These are phyloP conservation scores for Dipteronia dyeriana DNA, from an alignment of 345 rosid genomes.

Conservation along the genomic window DNA sequence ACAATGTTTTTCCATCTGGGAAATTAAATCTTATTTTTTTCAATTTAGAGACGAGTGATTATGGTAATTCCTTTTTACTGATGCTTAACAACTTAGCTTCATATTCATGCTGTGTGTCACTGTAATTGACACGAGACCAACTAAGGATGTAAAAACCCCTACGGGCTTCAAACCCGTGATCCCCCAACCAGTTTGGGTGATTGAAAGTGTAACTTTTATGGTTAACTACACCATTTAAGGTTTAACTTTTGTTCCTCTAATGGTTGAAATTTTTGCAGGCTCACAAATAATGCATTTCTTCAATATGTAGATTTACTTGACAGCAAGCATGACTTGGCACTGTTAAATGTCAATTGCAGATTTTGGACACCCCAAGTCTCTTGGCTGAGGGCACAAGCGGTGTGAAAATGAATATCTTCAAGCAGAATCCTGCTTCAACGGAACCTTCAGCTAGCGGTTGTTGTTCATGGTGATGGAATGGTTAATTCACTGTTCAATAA, in stretches of 20 bases:
- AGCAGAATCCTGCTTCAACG: constrained; percentile 61
- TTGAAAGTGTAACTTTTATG: not conserved
- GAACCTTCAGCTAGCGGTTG: constrained; percentile 53
- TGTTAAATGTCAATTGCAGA: constrained; percentile 41
- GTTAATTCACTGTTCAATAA: not conserved
- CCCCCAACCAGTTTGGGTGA: too few relatives aligned
- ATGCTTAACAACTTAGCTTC: not conserved
- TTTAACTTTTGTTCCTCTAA: not conserved
- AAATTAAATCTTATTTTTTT: not conserved
- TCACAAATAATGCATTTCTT: not conserved
- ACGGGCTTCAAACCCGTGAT: too few relatives aligned
- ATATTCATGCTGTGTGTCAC: not conserved
- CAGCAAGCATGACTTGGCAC: not conserved
- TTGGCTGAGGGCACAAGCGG: constrained; percentile 74
- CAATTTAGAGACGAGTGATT: not conserved
- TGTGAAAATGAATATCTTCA: constrained; percentile 81
- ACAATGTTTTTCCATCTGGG: not conserved
- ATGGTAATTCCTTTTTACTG: not conserved
- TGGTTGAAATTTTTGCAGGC: not conserved
- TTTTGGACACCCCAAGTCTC: constrained; percentile 88
- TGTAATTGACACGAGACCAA: too few relatives aligned
- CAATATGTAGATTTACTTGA: not conserved
- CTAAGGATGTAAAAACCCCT: too few relatives aligned
- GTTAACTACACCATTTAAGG: not conserved
- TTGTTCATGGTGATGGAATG: constrained; percentile 44